phyloP scores from a whole-genome alignment of 441 rosid species.

The Croton laevigatus region DNA sequence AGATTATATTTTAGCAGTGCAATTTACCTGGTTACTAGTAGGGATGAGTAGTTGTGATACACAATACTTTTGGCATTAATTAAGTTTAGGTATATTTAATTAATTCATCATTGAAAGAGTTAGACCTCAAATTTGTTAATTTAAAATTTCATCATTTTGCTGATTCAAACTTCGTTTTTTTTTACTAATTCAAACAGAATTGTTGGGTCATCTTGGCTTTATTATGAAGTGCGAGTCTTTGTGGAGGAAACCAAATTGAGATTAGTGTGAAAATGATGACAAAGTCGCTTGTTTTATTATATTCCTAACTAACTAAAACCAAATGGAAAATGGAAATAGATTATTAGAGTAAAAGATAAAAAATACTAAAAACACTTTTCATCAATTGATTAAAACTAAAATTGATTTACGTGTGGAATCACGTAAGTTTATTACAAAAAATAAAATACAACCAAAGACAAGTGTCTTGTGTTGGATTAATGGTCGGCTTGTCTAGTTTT shows the following conservation, averaged over 20 bases:
- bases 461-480: constrained; percentile 44
- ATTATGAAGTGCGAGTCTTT: not conserved
- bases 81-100: too few relatives aligned
- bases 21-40: too few relatives aligned
- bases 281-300: not conserved
- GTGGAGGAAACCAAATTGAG: not conserved
- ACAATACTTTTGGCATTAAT: too few relatives aligned
- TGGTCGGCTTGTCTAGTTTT: constrained; percentile 55
- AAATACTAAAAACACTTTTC: not conserved
- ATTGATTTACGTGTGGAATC: constrained; percentile 51
- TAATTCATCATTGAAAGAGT: too few relatives aligned
- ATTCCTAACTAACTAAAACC: not conserved
- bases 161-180: not conserved
- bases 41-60: too few relatives aligned
- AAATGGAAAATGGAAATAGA: not conserved
- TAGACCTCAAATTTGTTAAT: not conserved
- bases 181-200: constrained; percentile 10
- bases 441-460: constrained; percentile 30
- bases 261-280: constrained; percentile 7
- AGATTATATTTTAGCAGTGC: too few relatives aligned
- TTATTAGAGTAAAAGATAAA: not conserved
- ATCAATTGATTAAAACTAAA: constrained; percentile 8
- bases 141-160: not conserved
- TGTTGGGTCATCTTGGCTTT: not conserved
- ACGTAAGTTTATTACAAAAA: constrained; percentile 33